These are phyloP conservation scores for Boletus speciosus DNA, from an alignment of 768 basidiomycete genomes.

Conservation along the genomic window DNA sequence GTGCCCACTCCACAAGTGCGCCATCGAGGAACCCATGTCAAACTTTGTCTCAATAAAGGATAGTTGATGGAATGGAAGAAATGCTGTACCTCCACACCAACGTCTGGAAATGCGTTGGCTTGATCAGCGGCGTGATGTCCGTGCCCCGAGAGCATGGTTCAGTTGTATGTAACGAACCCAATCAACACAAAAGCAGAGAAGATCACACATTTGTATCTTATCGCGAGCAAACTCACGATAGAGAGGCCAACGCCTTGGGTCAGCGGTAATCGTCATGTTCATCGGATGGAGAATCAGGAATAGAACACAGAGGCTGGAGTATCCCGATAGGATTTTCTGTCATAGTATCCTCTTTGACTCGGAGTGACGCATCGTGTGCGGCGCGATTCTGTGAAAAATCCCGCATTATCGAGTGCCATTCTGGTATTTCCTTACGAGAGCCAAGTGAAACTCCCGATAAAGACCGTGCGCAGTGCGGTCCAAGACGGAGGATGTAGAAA, in stretches of 20 bases:
- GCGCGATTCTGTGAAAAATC: not conserved
- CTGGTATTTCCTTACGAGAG: not conserved
- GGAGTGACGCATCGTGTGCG: not conserved
- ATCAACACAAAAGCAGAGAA: not conserved
- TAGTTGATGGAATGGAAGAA: not conserved
- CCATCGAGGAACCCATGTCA: not conserved
- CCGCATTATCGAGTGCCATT: not conserved
- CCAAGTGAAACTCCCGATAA: not conserved
- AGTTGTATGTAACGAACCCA: not conserved
- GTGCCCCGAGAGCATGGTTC: not conserved
- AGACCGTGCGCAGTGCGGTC: not conserved
- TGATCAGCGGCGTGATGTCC: not conserved
- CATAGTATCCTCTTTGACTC: not conserved
- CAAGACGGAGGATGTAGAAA: not conserved
- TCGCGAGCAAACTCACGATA: not conserved
- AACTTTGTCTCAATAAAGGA: not conserved
- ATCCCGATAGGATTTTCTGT: constrained; percentile 4
- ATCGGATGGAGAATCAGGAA: constrained; percentile 10
- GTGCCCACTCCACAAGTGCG: not conserved
- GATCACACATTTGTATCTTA: not conserved
- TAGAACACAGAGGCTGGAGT: constrained; percentile 3
- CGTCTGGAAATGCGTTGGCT: not conserved
- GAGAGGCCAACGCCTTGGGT: not conserved
- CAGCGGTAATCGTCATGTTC: not conserved
- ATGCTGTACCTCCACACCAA: not conserved